These are phyloP conservation scores for Zarea fungicola DNA, from an alignment of 2,329 filamentous ascomycete genomes.

Conservation along the genomic window DNA sequence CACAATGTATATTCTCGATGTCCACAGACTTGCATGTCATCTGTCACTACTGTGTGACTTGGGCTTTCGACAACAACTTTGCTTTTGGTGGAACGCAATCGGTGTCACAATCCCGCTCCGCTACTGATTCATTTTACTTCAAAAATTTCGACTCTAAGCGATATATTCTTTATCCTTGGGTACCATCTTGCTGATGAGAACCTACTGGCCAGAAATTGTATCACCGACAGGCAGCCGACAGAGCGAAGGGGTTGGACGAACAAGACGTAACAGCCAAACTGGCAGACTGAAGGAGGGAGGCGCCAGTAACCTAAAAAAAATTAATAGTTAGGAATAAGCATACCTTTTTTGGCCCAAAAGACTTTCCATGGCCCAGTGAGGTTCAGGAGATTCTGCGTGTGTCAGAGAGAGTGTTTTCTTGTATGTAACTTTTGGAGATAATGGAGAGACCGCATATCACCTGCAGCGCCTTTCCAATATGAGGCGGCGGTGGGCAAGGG, in stretches of 20 bases:
- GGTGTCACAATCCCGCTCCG: no score
- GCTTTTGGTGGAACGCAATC: no score
- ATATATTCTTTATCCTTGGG: not conserved
- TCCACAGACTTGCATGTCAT: no score
- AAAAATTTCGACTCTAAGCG: no score
- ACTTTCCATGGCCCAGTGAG: no score
- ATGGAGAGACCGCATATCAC: not conserved
- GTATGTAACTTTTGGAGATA: not conserved
- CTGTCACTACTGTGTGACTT: no score
- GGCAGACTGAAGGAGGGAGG: constrained; percentile 8
- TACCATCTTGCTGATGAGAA: not conserved
- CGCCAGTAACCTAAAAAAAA: not conserved
- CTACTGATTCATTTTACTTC: no score
- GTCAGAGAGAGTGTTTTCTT: not conserved
- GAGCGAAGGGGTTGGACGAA: constrained; percentile 8
- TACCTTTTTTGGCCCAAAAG: no score
- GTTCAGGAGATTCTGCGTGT: no score
- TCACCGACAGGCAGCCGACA: constrained; percentile 9
- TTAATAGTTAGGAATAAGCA: not conserved
- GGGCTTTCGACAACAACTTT: no score
- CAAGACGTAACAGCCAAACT: constrained; percentile 9
- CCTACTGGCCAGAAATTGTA: not conserved
- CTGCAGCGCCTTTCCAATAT: constrained; percentile 40
- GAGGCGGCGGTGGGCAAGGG: constrained; percentile 50
- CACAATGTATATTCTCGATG: no score